Evolutionary conservation across 805 yeast species (phyloP), one percentile per base, ranked within the genome.

Genomic region (Yarrowia keelungensis): DNA sequence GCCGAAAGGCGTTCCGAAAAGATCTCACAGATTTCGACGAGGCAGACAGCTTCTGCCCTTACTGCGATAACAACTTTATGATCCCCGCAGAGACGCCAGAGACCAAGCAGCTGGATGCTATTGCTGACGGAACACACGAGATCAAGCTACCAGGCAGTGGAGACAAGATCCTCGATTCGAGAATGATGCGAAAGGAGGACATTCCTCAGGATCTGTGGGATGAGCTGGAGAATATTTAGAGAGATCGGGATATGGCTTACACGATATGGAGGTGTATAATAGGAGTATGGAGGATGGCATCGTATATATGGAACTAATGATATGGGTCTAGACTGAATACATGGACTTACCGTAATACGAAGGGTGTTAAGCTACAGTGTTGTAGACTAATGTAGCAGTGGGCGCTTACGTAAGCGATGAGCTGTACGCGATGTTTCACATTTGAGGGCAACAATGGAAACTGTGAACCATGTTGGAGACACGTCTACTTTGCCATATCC

Each of bases 1-100:
- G 79, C 71, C 69, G 70, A 41, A 75, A 75, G 59, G 79, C 79
- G 11, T 77, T 77, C 71, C 71, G 79, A 58, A 76, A 76, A 71
- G 78, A 76, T 50, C 69, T 76, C 61, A 70, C 74, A 8, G 78
- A 76, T 50, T 76, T 76, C 42, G 79, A 77, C 67, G 79, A 77
- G 43, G 53, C 77, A 2, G 79, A 76, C 69, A 71, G 75, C n/a
- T 77, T 70, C 70, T 77, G 79, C 58, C 79, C 79, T 2, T 73
- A 76, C 68, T 77, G 79, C 56, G 79, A 76, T 61, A 76, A 74
- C 65, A 75, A 74, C 70, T 75, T 73, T 65, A 72, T 76, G 69
- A 71, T 76, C n/a, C 76, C 76, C 15, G 71, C 73, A 7, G 70
- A 66, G 14, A 69, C 73, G 1, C 69, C 67, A 36, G 67, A 62